These are phyloP conservation scores for Cicer chorassanicum DNA, from an alignment of 306 rosid genomes.

Conservation along the genomic window DNA sequence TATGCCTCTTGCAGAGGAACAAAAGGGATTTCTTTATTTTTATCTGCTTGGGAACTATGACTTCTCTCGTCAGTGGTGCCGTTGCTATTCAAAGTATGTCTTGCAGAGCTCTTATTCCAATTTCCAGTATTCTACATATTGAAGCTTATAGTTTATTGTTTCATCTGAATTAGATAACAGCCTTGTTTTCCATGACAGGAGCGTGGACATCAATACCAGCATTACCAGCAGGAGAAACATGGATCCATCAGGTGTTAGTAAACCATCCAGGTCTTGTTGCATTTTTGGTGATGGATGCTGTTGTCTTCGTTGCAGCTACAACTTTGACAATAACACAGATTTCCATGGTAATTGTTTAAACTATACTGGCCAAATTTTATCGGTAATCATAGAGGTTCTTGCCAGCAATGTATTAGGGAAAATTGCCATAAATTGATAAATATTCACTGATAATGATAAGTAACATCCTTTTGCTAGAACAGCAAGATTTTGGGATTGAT, in stretches of 20 bases:
- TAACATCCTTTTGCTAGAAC: conserved; percentile 8
- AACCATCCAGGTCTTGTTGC: conserved; percentile 67
- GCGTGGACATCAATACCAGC: conserved; percentile 59
- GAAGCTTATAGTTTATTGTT: conserved; percentile 34
- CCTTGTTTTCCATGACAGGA: conserved; percentile 64
- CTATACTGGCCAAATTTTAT: conserved; percentile 12
- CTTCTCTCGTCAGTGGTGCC: conserved; percentile 58
- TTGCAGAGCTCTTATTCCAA: conserved; percentile 35
- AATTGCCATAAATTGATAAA: not conserved
- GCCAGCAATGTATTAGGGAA: conserved; percentile 28
- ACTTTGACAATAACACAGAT: conserved; percentile 74
- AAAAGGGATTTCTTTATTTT: conserved; percentile 86
- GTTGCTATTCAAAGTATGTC: conserved; percentile 77
- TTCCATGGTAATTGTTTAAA: conserved; percentile 66
- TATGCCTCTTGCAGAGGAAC: conserved; percentile 80
- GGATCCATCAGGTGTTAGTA: conserved; percentile 65
- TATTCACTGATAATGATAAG: conserved; percentile 3
- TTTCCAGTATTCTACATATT: conserved; percentile 39
- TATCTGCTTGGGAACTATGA: conserved; percentile 67
- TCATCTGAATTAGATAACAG: conserved; percentile 42
- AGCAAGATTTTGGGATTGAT: not conserved
- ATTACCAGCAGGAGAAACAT: conserved; percentile 61
- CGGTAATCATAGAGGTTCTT: conserved; percentile 7
- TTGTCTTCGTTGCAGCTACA: conserved; percentile 55
- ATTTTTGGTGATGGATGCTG: conserved; percentile 64